phyloP scores from a whole-genome alignment of 192 early-diverging fungal genomes.

The Rhizophagus prolifer region DNA sequence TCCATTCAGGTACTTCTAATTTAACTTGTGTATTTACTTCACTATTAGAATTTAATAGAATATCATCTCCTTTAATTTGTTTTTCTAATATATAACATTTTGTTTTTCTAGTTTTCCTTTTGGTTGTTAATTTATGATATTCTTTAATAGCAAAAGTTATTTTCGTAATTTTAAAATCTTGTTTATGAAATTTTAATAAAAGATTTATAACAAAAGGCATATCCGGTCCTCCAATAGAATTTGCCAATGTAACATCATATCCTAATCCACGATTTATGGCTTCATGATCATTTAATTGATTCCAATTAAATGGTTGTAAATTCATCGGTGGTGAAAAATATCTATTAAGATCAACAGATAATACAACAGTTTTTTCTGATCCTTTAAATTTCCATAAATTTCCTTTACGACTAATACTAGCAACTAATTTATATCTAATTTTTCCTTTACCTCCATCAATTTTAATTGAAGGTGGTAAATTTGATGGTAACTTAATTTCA shows the following conservation, averaged over 20 bases:
- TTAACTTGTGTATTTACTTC: background rate
- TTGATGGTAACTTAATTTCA: background rate
- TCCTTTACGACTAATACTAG: background rate
- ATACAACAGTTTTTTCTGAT: background rate
- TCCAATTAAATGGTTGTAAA: background rate
- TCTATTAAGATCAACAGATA: background rate
- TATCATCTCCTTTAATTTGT: background rate
- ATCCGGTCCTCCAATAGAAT: background rate
- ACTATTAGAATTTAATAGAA: background rate
- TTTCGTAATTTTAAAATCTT: background rate
- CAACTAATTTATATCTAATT: background rate
- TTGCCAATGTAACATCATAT: background rate
- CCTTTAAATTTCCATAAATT: background rate
- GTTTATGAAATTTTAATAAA: background rate
- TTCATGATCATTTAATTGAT: background rate
- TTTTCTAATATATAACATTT: background rate
- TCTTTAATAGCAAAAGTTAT: background rate
- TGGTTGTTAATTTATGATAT: background rate
- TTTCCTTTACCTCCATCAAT: background rate
- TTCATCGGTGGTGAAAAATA: background rate
- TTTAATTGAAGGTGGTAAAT: background rate
- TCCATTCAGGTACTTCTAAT: background rate
- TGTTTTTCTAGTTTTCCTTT: background rate
- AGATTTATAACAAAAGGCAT: background rate
- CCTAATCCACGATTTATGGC: background rate